Base-by-base conservation (phyloP, 148 eudicot species). In the Diospyros kaki region DNA sequence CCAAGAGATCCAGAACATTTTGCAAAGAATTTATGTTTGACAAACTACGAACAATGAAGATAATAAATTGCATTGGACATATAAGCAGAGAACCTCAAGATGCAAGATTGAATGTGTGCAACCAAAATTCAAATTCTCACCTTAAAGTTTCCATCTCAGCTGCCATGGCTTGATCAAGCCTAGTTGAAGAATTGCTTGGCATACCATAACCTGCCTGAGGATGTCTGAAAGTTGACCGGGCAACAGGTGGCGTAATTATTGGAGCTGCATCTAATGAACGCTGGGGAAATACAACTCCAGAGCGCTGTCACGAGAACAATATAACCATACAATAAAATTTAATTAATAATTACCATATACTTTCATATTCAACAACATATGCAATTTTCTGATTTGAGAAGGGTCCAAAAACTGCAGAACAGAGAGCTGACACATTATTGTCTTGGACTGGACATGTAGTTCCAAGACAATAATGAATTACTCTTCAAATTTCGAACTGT, bases 101-200 rank as follows among this genome's bases (percentile, higher is more conserved):
- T 7, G 41, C 48, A 5, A 66, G 38, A 4, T 51, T 44, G 2
- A 14, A 17, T 50, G 53, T 50, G n/a, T 52, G 64, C 28, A 38
- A 58, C 44, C 28, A 44, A 63, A 76, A 18, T 55, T 1, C 11
- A 71, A 48, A 72, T 60, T 18, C 69, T 73, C 55, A 92, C 98
- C 97, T 95, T 76, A 95, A 79, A 71, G 75, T 85, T 77, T 84
- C 95, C 18, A 80, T 76, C 53, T 96, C 99, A 75, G 93, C 83
- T 64, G 87, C 90, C 97, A 90, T 90, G 48, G 96, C 98, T 88
- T 90, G 90, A 81, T 92, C 96, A 76, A 95, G 91, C 79, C 93
- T 84, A 13, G 83, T 82, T 10, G 97, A 80, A 76, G 98, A 88
- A 81, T 86, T 87, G 64, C 75, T 74, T 60, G 97, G 94, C 96